Base-by-base conservation (phyloP, 768 basidiomycete genomes). In the Russula lepida region DNA sequence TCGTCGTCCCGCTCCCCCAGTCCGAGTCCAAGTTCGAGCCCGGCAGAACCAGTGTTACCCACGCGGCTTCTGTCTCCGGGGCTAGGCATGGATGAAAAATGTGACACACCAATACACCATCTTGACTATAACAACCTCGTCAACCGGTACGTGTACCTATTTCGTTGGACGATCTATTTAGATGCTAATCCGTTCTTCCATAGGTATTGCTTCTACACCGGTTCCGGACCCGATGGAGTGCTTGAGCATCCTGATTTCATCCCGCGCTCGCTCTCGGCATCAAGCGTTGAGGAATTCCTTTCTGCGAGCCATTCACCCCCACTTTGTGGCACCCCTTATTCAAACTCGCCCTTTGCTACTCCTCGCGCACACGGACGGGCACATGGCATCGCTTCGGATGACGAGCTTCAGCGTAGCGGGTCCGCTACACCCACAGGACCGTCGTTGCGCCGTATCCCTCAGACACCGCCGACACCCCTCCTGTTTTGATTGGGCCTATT, bases 191-290 rank as follows among this genome's bases (percentile, higher is more conserved):
- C 6, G 23, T 64, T 44, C 58, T 19, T 32, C 54, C 25, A 13
- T 56, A 91, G 89, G 67, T 90, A 86, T 71, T 91, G 89, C 74
- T 91, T 90, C 73, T 91, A 81, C 72, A 90, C 89, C 2, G 89
- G 89, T 1, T 67, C 77, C 3, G 80, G 23, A 11, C 15, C 56
- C 3, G 52, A 49, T 32, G 51, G 33, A 27, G 30, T 37, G 30
- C 13, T 6, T 8, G 49, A 44, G 23, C 62, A 77, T 35, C 68
- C 74, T 3, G 33, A 71, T 54, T 62, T 71, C 5, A 61, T 77
- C 11, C 70, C 75, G 21, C 77, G 78, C 50, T 75, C 78, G 43
- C 75, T 75, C 6, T 83, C 83, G 17, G 78, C 76, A 2, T 83
- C 83, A 33, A 83, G 79, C 66, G 73, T 86, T 12, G 81, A 82